Conservation (phyloP, 371 early-diverging fungal species). For the Syncephalastrum sp. region DNA sequence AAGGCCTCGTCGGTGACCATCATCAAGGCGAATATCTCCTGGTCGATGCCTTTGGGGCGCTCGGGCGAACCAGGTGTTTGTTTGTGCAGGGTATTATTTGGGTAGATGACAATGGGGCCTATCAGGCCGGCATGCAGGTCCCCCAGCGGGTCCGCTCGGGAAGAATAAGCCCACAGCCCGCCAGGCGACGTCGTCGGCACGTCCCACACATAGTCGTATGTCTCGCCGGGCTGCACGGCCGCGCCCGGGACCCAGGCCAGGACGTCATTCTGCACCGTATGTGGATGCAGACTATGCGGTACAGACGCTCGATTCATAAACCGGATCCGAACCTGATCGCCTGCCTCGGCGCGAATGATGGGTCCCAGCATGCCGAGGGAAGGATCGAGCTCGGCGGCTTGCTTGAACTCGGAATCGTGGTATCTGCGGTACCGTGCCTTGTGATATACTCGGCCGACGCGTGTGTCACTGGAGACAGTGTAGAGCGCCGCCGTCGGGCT, state of each 20-base stretch:
- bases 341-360: constrained; percentile 51
- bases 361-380: constrained; percentile 49
- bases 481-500: constrained; percentile 23
- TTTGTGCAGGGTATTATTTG: constrained; percentile 27
- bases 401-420: constrained; percentile 33
- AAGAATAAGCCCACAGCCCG: constrained; percentile 44
- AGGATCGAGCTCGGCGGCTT: constrained; percentile 30
- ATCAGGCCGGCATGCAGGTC: constrained; percentile 49
- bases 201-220: constrained; percentile 48
- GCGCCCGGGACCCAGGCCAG: constrained; percentile 19
- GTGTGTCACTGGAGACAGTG: constrained; percentile 23
- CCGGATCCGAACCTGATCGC: constrained; percentile 40
- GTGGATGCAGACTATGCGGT: constrained; percentile 51
- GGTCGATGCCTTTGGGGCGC: constrained; percentile 28
- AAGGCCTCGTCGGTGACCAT: constrained; percentile 42
- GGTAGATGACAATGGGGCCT: constrained; percentile 50
- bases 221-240: constrained; percentile 30
- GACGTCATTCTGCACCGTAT: constrained; percentile 13
- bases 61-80: constrained; percentile 27
- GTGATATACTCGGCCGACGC: constrained; percentile 41
- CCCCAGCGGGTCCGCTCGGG: constrained; percentile 25
- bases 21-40: constrained; percentile 47
- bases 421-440: constrained; percentile 48
- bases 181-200: constrained; percentile 34
- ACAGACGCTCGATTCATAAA: constrained; percentile 43